Conservation (phyloP, 1,284 basidiomycete species). For the Sanghuangporus weigelae region DNA sequence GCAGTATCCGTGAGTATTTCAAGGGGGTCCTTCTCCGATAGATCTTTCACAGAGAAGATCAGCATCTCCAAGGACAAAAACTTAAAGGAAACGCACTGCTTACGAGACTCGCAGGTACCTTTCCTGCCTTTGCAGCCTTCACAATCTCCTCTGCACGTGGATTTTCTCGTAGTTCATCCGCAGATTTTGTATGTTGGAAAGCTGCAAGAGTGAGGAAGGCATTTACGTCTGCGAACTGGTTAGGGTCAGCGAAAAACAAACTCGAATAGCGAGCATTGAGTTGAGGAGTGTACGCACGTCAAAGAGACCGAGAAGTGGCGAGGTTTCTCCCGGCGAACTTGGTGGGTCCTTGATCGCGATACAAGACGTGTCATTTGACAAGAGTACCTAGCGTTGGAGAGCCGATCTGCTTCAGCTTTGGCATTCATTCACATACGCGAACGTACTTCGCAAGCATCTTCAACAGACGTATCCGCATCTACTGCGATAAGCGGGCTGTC, state of each 20-base stretch:
- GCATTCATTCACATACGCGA: neutral
- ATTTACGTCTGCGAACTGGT: constrained; percentile 74
- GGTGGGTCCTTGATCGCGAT: constrained; percentile 50
- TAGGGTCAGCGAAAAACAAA: neutral
- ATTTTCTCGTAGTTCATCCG: constrained; percentile 53
- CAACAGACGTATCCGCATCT: constrained; percentile 62
- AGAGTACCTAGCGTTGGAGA: constrained; percentile 42
- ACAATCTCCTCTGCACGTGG: constrained; percentile 61
- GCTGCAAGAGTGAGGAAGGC: constrained; percentile 76
- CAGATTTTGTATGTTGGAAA: constrained; percentile 58
- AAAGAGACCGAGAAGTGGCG: constrained; percentile 58
- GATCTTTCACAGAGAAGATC: constrained; percentile 38
- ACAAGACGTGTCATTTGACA: constrained; percentile 57
- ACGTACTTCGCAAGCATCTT: constrained; percentile 71
- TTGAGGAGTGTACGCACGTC: constrained; percentile 46
- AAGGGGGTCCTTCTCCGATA: constrained; percentile 77
- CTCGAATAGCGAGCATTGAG: neutral
- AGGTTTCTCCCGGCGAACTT: constrained; percentile 21
- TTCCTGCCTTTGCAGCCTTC: constrained; percentile 63
- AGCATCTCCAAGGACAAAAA: neutral
- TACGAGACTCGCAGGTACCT: constrained; percentile 65
- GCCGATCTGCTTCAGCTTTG: neutral
- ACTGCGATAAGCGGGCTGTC: constrained; percentile 59
- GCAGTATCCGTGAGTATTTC: constrained; percentile 57
- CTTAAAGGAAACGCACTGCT: constrained; percentile 50